Percentiles rank a stretch among this genome's conserved stretches.
Evolutionary conservation across 1,284 basidiomycete species (phyloP).

Genomic region (Volvariella volvacea): DNA sequence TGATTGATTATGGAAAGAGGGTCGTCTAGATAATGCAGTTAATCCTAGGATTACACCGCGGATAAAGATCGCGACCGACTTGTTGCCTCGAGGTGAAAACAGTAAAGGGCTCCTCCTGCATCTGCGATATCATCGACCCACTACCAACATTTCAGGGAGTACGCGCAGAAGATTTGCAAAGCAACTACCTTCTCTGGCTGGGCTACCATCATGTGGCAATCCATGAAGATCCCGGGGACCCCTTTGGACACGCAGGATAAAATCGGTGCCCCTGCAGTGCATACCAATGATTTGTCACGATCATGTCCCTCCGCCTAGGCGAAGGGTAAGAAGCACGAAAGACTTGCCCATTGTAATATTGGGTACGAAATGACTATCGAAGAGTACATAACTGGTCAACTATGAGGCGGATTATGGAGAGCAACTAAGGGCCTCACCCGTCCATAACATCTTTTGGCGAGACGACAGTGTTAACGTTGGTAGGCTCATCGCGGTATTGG

Average conservation of each 20-base stretch:
- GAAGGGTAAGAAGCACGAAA: too few species aligned
- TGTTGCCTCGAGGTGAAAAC: slow-evolving; percentile 97
- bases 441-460: slow-evolving; percentile 88
- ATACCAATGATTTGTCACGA: slow-evolving; percentile 6
- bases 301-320: slow-evolving; percentile 8
- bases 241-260: slow-evolving; percentile 84
- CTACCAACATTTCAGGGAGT: slow-evolving; percentile 30
- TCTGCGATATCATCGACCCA: slow-evolving; percentile 97
- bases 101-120: slow-evolving; percentile 93
- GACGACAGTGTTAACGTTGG: too few species aligned
- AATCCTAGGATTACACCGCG: slow-evolving; percentile 1
- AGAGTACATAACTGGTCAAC: background rate
- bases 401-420: background rate
- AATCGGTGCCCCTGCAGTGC: slow-evolving; percentile 76
- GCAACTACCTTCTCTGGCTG: slow-evolving; percentile 76
- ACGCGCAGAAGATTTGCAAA: background rate
- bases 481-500: slow-evolving; percentile 2
- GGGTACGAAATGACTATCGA: slow-evolving; percentile 90
- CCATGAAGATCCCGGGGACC: slow-evolving; percentile 96
- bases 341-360: slow-evolving; percentile 91
- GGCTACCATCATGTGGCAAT: slow-evolving; percentile 99
- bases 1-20: slow-evolving; percentile 68
- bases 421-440: slow-evolving; percentile 47
- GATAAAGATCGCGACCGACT: slow-evolving; percentile 43
- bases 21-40: slow-evolving; percentile 44